Evolutionary conservation across 768 basidiomycete species (phyloP).

Genomic region (Gymnopilus dilepis): DNA sequence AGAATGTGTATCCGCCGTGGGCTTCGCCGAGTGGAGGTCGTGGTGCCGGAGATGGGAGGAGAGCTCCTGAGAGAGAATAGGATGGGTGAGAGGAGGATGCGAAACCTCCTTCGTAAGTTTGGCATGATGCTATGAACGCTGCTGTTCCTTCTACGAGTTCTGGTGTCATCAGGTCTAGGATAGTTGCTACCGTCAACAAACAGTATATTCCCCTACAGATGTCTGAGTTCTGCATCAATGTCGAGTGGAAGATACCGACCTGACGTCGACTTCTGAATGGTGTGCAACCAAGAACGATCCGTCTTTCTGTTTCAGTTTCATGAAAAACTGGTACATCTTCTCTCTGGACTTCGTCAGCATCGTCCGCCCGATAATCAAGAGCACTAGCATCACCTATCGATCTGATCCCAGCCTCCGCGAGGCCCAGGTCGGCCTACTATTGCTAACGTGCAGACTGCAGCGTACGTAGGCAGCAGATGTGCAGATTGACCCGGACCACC

Average conservation of each 20-base stretch:
- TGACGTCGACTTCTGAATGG: slow-evolving; percentile 92
- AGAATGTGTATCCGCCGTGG: slow-evolving; percentile 97
- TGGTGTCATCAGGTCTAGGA: slow-evolving; percentile 88
- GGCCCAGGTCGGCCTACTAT: slow-evolving; percentile 78
- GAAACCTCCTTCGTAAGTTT: slow-evolving; percentile 98
- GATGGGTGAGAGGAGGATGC: slow-evolving; percentile 79
- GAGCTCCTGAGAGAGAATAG: slow-evolving; percentile 40
- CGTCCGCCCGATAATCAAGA: background rate
- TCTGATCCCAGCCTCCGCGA: slow-evolving; percentile 84
- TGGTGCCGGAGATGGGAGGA: slow-evolving; percentile 43
- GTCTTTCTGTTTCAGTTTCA: slow-evolving; percentile 90
- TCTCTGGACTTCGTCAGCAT: slow-evolving; percentile 44
- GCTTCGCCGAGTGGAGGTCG: slow-evolving; percentile 91
- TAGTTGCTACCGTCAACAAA: slow-evolving; percentile 78
- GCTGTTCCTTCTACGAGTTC: slow-evolving; percentile 80
- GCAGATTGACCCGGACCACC: slow-evolving; percentile 90
- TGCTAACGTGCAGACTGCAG: slow-evolving; percentile 81
- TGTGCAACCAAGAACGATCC: slow-evolving; percentile 91
- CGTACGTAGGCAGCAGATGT: slow-evolving; percentile 91
- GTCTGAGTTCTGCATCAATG: background rate
- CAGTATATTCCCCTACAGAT: slow-evolving; percentile 87
- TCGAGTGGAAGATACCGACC: slow-evolving; percentile 50
- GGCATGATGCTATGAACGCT: slow-evolving; percentile 85
- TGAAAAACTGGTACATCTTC: slow-evolving; percentile 86
- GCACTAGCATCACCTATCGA: slow-evolving; percentile 64